These are phyloP conservation scores for Solanum arcanum DNA, from an alignment of 257 asterid genomes.

Conservation along the genomic window DNA sequence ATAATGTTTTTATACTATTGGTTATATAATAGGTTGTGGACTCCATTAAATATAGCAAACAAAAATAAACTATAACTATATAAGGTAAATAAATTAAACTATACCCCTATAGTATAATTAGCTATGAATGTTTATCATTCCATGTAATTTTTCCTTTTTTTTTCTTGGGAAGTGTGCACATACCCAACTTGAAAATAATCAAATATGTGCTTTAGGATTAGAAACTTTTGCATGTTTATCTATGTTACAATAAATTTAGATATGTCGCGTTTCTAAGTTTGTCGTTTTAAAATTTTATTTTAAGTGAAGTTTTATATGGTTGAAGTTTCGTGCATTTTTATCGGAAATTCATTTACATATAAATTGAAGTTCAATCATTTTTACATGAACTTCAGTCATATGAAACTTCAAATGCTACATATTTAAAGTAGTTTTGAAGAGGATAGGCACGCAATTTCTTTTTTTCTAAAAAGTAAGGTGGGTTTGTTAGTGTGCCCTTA, in stretches of 20 bases:
- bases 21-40: too few species aligned
- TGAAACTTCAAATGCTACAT: neutral
- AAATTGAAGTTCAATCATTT: neutral
- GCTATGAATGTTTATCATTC: too few species aligned
- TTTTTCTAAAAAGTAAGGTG: neutral
- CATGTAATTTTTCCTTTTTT: too few species aligned
- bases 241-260: too few species aligned
- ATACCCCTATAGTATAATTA: too few species aligned
- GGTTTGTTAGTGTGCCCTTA: neutral
- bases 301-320: neutral
- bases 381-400: neutral
- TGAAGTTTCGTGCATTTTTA: neutral
- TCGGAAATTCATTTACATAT: neutral
- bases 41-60: too few species aligned
- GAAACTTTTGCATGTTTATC: too few species aligned
- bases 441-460: neutral
- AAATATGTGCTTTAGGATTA: neutral
- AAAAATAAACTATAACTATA: too few species aligned
- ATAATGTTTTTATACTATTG: too few species aligned
- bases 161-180: neutral
- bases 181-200: neutral
- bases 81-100: too few species aligned
- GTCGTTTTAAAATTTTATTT: too few species aligned
- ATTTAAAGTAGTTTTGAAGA: neutral
- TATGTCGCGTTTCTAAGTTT: too few species aligned